Percentiles rank a stretch among this genome's conserved stretches.
phyloP scores from a whole-genome alignment of 345 rosid genomes.

The Litchi chinensis region DNA sequence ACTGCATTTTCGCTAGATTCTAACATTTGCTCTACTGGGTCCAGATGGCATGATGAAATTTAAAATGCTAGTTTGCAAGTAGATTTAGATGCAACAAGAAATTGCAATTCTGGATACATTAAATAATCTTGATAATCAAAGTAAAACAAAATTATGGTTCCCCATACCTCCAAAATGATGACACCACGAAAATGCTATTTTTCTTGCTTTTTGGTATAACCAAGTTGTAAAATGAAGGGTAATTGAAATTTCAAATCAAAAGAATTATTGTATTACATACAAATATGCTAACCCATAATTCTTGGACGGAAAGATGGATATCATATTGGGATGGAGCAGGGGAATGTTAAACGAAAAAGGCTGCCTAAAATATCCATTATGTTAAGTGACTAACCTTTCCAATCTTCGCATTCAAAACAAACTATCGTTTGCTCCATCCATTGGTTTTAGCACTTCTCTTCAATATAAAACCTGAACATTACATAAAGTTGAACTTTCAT shows the following conservation, averaged over 20 bases:
- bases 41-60: background rate
- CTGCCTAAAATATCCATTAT: background rate
- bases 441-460: conserved; percentile 90
- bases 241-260: conserved; percentile 6
- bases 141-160: background rate
- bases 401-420: conserved; percentile 86
- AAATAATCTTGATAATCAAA: background rate
- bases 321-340: background rate
- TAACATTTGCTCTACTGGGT: background rate
- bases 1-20: background rate
- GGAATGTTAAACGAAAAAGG: background rate
- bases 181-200: conserved; percentile 89
- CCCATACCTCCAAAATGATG: conserved; percentile 73
- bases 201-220: conserved; percentile 93
- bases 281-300: background rate
- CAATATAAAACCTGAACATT: conserved; percentile 65
- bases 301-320: background rate
- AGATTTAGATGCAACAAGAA: background rate
- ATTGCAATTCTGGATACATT: background rate
- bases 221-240: conserved; percentile 55
- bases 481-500: conserved; percentile 7
- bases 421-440: conserved; percentile 95
- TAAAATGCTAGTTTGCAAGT: background rate
- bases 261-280: background rate
- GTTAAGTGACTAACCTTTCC: conserved; percentile 69